phyloP scores from a whole-genome alignment of 2,329 filamentous ascomycete species.

The Ceratocystis ficicola region DNA sequence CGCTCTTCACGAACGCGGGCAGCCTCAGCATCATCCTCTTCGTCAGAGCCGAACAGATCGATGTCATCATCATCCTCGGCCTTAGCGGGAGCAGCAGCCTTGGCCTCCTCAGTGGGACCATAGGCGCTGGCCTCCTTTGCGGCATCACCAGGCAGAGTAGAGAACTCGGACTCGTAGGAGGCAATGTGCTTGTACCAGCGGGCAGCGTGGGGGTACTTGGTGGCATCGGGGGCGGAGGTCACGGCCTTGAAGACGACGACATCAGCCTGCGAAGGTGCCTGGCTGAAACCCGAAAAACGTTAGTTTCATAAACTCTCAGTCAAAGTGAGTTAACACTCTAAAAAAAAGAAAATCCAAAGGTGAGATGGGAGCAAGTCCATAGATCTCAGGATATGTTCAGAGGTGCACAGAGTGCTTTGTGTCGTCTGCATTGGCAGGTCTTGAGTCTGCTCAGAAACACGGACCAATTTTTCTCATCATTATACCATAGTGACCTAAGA shows the following conservation, averaged over 20 bases:
- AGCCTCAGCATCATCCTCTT: constrained; percentile 87
- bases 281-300: constrained; percentile 29
- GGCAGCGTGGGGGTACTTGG: constrained; percentile 82
- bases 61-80: constrained; percentile 58
- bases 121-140: constrained; percentile 81
- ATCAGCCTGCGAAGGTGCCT: constrained; percentile 80
- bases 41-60: constrained; percentile 87
- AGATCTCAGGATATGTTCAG: constrained; percentile 42
- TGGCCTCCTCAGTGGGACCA: constrained; percentile 65
- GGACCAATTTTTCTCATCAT: constrained; percentile 83
- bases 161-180: constrained; percentile 85
- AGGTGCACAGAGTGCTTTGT: constrained; percentile 57
- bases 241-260: constrained; percentile 90
- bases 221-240: constrained; percentile 56
- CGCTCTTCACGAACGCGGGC: constrained; percentile 75
- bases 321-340: not conserved
- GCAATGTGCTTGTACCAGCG: constrained; percentile 99
- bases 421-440: constrained; percentile 73
- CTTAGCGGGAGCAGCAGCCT: constrained; percentile 77
- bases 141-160: constrained; percentile 78
- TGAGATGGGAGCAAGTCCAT: not conserved
- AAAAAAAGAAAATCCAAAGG: not conserved
- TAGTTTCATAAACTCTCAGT: constrained; percentile 13
- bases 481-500: constrained; percentile 16
- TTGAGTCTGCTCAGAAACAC: constrained; percentile 93